Percentiles rank a stretch among this genome's conserved stretches.
Conservation (phyloP, 352 stramenopile species). For the Aphanomyces astaci region DNA sequence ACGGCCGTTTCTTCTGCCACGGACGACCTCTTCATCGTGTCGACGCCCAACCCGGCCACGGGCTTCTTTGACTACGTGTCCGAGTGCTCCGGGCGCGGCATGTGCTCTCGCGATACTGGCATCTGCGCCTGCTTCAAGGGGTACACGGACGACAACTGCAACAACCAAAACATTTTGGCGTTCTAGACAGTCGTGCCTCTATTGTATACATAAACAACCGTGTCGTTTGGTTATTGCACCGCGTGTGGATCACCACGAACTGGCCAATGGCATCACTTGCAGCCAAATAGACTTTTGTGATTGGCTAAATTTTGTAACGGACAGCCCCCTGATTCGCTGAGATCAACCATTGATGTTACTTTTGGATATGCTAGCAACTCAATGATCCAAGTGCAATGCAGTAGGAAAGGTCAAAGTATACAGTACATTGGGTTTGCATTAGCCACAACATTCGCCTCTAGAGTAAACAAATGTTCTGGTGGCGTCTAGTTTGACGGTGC, state of each 20-base stretch:
- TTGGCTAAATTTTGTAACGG: background rate
- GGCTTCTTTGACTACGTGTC: conserved; percentile 65
- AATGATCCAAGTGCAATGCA: no score
- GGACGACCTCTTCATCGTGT: conserved; percentile 31
- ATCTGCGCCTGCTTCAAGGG: conserved; percentile 84
- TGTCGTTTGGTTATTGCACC: background rate
- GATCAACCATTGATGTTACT: no score
- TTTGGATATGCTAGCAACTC: no score
- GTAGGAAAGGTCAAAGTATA: no score
- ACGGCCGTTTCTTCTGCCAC: background rate
- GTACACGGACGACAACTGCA: conserved; percentile 83
- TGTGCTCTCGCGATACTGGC: conserved; percentile 56
- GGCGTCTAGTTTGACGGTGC: background rate
- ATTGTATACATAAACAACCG: background rate
- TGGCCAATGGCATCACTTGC: no score
- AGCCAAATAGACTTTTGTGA: no score
- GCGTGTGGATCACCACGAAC: no score
- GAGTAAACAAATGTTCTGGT: no score
- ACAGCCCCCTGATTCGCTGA: background rate
- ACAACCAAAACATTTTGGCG: conserved; percentile 75
- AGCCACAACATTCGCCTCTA: no score
- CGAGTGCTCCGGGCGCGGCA: conserved; percentile 58
- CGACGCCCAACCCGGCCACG: conserved; percentile 22
- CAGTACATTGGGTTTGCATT: no score
- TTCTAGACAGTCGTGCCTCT: conserved; percentile 31